Evolutionary conservation across 495 filamentous ascomycete genomes (phyloP), one percentile per base, ranked within the genome.

Genomic region (Neurospora intermedia): DNA sequence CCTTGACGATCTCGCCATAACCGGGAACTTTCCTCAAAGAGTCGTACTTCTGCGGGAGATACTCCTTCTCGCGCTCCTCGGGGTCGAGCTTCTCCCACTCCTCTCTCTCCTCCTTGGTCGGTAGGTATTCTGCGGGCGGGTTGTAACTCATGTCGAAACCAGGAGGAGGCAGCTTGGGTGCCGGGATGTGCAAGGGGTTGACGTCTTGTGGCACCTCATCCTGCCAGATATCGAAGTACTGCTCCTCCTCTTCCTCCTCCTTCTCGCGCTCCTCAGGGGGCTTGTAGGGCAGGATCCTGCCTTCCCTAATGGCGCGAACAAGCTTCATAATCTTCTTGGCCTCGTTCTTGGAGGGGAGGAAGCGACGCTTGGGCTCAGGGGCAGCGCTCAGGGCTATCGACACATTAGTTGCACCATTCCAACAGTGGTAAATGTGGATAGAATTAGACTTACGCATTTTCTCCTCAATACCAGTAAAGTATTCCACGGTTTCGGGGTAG

Each of bases 261-360:
- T 91, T 89, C 73, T 92, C 89, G 69, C 88, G 87, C 78, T 95
- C 91, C 75, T 89, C 85, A 15, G 92, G 92, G 2, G 94, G 89
- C 79, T 91, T 93, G 82, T 96, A 97, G 20, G 96, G 96, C 74
- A 97, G 84, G 72, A 99, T 99, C 41, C 94, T 90, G 42, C 96
- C 96, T 82, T 98, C 95, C 54, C 91, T 87, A 73, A 99, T 99
- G 31, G 96, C 96, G 79, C 92, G 93, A 46, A 98, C 96, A 75
- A 99, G 91, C 85, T 99, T 98, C 94, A 98, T 97, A 69, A 99
- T 89, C 73, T 94, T 87, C 87, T 97, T 98, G 20, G 93, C 91
- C 83, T 99, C 96, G 77, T 98, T 93, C 83, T 97, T 98, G n/a
- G 96, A 98, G 11, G 96, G 96, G 18, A 98, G 84, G 79, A 98